These are phyloP conservation scores for Lyophyllum atratum DNA, from an alignment of 768 basidiomycete genomes.

Conservation along the genomic window DNA sequence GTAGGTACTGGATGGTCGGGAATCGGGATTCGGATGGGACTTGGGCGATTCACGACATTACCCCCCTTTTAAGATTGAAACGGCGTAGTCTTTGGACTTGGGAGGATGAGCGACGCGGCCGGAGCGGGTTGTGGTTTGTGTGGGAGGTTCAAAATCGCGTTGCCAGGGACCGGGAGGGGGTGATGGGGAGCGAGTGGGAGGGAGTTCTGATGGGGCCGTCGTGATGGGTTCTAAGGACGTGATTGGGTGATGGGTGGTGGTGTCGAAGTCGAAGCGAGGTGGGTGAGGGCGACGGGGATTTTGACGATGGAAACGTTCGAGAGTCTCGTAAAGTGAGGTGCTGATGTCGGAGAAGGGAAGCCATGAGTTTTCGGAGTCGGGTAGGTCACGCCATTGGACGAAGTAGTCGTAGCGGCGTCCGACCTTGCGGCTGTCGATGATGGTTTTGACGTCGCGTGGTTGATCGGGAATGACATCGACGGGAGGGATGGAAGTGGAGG, in stretches of 20 bases:
- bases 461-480: neutral
- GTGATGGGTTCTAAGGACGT: neutral
- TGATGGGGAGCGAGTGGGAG: slow-evolving; percentile 2
- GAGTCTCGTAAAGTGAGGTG: slow-evolving; percentile 4
- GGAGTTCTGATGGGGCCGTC: neutral
- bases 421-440: slow-evolving; percentile 9
- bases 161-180: slow-evolving; percentile 9
- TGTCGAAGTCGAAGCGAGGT: slow-evolving; percentile 3
- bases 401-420: slow-evolving; percentile 5
- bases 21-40: neutral
- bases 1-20: too few species aligned
- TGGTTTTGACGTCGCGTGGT: neutral
- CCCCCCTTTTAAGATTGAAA: slow-evolving; percentile 9
- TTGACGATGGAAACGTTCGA: neutral
- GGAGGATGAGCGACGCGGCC: slow-evolving; percentile 20
- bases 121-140: slow-evolving; percentile 19
- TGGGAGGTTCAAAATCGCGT: slow-evolving; percentile 21
- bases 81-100: slow-evolving; percentile 4
- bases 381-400: slow-evolving; percentile 1
- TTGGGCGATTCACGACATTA: slow-evolving; percentile 2
- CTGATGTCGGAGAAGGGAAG: slow-evolving; percentile 7
- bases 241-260: neutral
- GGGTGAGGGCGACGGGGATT: slow-evolving; percentile 1
- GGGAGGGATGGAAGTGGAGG: neutral
- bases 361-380: slow-evolving; percentile 17